Base-by-base conservation (phyloP, 1,139 yeast genomes). In the Kodamaea suecica region DNA sequence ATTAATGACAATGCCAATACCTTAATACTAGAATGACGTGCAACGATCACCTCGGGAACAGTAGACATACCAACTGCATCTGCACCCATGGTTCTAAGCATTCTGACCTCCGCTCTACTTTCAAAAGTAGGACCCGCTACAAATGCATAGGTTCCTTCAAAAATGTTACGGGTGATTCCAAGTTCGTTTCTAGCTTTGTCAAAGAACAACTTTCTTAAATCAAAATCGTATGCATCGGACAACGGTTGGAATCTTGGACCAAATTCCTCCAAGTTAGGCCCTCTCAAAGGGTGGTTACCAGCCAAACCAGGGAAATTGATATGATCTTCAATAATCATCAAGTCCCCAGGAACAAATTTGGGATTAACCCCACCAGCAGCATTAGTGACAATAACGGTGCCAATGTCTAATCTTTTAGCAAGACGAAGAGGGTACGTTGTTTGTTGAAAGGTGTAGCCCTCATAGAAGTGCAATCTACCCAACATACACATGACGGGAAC, bases 11-110 rank as follows among this genome's bases (percentile, higher is more conserved):
- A 59, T 0, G 97, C 97, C 42, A 92, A 66, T 3, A 87, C 95
- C 44, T 70, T 71, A 63, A 94, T 59, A 1, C 88, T 95, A 39
- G 82, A 74, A 57, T 92, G 97, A 53, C 96, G 80, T 3, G 96
- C 97, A 10, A 86, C 83, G 44, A 88, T 78, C 2, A 87, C 95
- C 59, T 92, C 98, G 0, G 98, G 97, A 23, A 90, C 97, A 0
- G 97, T 92, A 40, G 95, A 84, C 98, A 92, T 92, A 3, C 98
- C 98, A 4, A 90, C 97, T 0, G 95, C 86, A 59, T 92, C 97
- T 31, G 88, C 97, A 5, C 97, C 97, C 30, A 84, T 49, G 8
- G 67, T 49, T 42, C 78, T 63, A 31, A 90, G 67, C 71, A 81
- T 72, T 40, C 95, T 70, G n/a, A 84, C 84, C 60, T 92, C 97